These are phyloP conservation scores for Westerdykella aurantiaca DNA, from an alignment of 2,329 filamentous ascomycete species.

Conservation along the genomic window DNA sequence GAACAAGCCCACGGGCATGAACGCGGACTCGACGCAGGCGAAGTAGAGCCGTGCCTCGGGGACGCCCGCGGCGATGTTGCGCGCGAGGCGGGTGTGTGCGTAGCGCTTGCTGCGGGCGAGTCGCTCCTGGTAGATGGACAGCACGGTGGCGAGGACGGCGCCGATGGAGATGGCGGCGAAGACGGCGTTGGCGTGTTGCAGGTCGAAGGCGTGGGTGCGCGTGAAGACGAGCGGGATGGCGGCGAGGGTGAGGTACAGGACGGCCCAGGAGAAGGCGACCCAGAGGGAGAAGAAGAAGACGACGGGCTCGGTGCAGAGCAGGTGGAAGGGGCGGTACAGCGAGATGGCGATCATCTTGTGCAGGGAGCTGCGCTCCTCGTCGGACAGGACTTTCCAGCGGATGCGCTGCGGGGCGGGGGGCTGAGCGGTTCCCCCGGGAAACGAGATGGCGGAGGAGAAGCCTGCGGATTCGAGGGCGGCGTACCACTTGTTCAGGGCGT, in stretches of 20 bases:
- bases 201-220: slow-evolving; percentile 60
- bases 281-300: slow-evolving; percentile 85
- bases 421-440: not conserved
- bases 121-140: slow-evolving; percentile 69
- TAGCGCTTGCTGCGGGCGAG: slow-evolving; percentile 45
- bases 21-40: slow-evolving; percentile 65
- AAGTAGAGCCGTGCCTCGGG: slow-evolving; percentile 82
- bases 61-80: not conserved
- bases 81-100: slow-evolving; percentile 13
- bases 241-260: slow-evolving; percentile 78
- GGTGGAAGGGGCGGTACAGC: slow-evolving; percentile 69
- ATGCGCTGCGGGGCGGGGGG: slow-evolving; percentile 47
- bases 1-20: slow-evolving; percentile 76
- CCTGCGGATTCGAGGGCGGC: slow-evolving; percentile 63
- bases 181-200: slow-evolving; percentile 62
- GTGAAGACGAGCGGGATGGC: slow-evolving; percentile 74
- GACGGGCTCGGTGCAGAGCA: slow-evolving; percentile 69
- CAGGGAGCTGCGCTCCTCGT: slow-evolving; percentile 68
- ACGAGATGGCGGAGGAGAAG: slow-evolving; percentile 35
- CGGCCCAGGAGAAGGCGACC: slow-evolving; percentile 84
- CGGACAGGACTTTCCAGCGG: slow-evolving; percentile 72
- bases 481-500: slow-evolving; percentile 71
- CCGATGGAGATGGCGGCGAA: slow-evolving; percentile 70
- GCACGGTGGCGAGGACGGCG: slow-evolving; percentile 57
- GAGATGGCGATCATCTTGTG: slow-evolving; percentile 66